Evolutionary conservation across 148 eudicot species (phyloP).

Genomic region (Beta vulgaris): DNA sequence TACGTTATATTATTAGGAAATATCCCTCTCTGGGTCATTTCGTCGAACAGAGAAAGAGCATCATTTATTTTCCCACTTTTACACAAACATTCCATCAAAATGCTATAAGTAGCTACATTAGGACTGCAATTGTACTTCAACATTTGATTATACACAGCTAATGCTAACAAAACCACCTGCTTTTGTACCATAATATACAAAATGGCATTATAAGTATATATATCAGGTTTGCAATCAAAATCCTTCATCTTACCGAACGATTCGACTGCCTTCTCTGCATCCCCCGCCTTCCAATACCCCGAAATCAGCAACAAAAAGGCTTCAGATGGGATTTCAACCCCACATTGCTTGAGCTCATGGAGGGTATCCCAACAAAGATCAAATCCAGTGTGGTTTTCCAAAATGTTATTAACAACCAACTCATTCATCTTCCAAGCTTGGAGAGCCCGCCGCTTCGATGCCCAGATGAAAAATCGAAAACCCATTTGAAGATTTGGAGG

Average conservation of each 20-base stretch:
- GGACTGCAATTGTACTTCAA: constrained; percentile 56
- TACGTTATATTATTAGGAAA: constrained; percentile 49
- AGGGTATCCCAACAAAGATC: constrained; percentile 61
- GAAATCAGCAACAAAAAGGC: constrained; percentile 59
- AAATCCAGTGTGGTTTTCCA: constrained; percentile 37
- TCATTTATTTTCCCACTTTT: constrained; percentile 52
- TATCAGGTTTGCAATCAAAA: constrained; percentile 55
- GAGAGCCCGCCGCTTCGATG: constrained; percentile 26
- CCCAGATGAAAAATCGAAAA: constrained; percentile 81
- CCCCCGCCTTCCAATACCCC: constrained; percentile 45
- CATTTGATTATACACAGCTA: constrained; percentile 69
- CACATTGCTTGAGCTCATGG: constrained; percentile 43
- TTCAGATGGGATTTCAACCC: constrained; percentile 33
- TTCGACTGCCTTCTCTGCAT: constrained; percentile 63
- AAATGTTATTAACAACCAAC: constrained; percentile 41
- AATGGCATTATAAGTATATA: constrained; percentile 54
- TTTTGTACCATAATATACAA: constrained; percentile 57
- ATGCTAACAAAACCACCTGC: constrained; percentile 50
- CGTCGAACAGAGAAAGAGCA: constrained; percentile 63
- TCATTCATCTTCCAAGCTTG: constrained; percentile 37
- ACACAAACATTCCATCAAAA: constrained; percentile 74
- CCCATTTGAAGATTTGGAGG: constrained; percentile 33
- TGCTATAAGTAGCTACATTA: constrained; percentile 50
- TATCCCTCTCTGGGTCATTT: constrained; percentile 59
- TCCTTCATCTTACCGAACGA: constrained; percentile 66